Conservation (phyloP, 768 basidiomycete species). For the Serendipita sp. region DNA sequence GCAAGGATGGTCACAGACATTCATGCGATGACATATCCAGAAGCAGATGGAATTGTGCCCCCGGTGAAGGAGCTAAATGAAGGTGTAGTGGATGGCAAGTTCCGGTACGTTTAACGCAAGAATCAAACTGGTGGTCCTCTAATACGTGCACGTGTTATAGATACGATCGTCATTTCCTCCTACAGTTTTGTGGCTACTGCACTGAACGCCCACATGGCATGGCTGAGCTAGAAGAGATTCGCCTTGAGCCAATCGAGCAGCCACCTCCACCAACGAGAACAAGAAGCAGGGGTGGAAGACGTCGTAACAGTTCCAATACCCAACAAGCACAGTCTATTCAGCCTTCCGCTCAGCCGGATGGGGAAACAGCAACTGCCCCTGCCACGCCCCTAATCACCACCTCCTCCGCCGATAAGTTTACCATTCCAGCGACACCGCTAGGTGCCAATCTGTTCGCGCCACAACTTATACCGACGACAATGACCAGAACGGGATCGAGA, state of each 20-base stretch:
- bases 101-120: neutral
- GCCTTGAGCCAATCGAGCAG: neutral
- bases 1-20: neutral
- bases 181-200: neutral
- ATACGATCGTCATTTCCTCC: neutral
- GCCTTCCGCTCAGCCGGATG: neutral
- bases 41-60: neutral
- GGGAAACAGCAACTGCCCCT: neutral
- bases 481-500: neutral
- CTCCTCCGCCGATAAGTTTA: neutral
- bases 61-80: neutral
- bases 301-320: neutral
- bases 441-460: neutral
- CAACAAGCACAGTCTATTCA: neutral
- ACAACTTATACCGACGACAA: neutral
- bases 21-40: neutral
- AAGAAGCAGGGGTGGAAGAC: neutral
- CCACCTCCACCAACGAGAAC: neutral
- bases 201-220: neutral
- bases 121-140: neutral
- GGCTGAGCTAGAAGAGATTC: constrained; percentile 2
- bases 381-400: neutral
- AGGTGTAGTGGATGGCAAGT: neutral
- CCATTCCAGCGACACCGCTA: neutral
- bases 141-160: neutral